Percentiles rank a stretch among this genome's conserved stretches.
phyloP scores from a whole-genome alignment of 169 alveolate genomes.

The Plasmodium yoelii region DNA sequence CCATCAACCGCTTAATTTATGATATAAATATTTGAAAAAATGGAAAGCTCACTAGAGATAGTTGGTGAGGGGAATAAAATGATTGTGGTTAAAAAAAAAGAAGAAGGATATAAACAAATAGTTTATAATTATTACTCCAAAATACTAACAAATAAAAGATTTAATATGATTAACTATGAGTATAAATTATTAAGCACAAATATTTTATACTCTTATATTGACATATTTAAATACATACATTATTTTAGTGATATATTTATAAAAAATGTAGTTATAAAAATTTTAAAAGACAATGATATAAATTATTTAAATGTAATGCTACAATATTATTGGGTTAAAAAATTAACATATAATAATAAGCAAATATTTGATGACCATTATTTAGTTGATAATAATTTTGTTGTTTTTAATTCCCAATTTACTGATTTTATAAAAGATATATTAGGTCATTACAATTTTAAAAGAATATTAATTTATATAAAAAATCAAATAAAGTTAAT shows the following conservation, averaged over 20 bases:
- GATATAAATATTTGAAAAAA: not conserved
- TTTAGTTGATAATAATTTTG: slow-evolving; percentile 48
- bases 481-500: not conserved
- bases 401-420: slow-evolving; percentile 36
- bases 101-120: slow-evolving; percentile 3
- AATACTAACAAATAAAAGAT: not conserved
- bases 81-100: slow-evolving; percentile 43
- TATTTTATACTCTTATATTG: slow-evolving; percentile 7
- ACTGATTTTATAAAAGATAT: slow-evolving; percentile 17
- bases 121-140: not conserved
- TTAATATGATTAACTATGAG: not conserved
- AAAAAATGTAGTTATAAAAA: slow-evolving; percentile 60
- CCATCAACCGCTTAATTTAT: not conserved
- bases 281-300: slow-evolving; percentile 36
- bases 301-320: slow-evolving; percentile 19
- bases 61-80: slow-evolving; percentile 68
- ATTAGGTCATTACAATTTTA: not conserved
- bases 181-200: not conserved
- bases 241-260: slow-evolving; percentile 55
- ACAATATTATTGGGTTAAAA: slow-evolving; percentile 51
- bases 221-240: slow-evolving; percentile 40
- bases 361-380: slow-evolving; percentile 25
- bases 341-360: slow-evolving; percentile 11
- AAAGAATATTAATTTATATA: not conserved
- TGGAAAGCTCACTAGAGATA: slow-evolving; percentile 39